Base-by-base conservation (phyloP, 1,284 basidiomycete species). In the Sporisorium iseilematis-ciliati region DNA sequence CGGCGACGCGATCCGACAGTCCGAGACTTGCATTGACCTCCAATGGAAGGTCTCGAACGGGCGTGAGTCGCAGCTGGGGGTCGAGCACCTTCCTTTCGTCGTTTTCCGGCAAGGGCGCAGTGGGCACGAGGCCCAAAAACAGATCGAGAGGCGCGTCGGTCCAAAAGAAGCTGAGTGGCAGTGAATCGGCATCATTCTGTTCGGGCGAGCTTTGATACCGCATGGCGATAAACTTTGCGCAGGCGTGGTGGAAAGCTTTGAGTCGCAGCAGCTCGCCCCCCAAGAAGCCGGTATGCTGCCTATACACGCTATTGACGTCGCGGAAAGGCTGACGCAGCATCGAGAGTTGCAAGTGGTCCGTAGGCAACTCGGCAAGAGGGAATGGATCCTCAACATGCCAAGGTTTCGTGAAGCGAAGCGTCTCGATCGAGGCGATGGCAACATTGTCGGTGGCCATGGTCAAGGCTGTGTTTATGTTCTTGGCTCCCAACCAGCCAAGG, bases 141-240 rank as follows among this genome's bases (percentile, higher is more conserved):
- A 75, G 64, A 49, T 77, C 72, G 21, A 81, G 63, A 11, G 79
- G 62, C 3, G 60, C 68, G 20, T 75, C 57, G 26, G 77, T 72
- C 73, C 76, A 78, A 26, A 81, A 81, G 63, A 68, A 81, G 55
- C 61, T 65, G 10, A 81, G 56, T 11, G 45, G 51, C 12, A 79
- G 38, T n/a, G 48, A 42, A 14, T 29, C 29, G 10, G 29, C 31
- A 2, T 38, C 26, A 12, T 16, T 18, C 0, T 21, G 21, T 40
- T 43, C 23, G 10, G 54, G 18, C 12, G 38, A 21, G 8, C 62
- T 45, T 14, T 51, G 42, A 8, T 43, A 35, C 10, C 56, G 50
- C 29, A 49, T 18, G 12, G 12, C 4, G 41, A 65, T 41, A 42
- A 46, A 61, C 23, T 62, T 51, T 6, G 69, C 65, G 38, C 70